phyloP scores from a whole-genome alignment of 2,329 filamentous ascomycete species.

The Daldinia eschscholtzii region DNA sequence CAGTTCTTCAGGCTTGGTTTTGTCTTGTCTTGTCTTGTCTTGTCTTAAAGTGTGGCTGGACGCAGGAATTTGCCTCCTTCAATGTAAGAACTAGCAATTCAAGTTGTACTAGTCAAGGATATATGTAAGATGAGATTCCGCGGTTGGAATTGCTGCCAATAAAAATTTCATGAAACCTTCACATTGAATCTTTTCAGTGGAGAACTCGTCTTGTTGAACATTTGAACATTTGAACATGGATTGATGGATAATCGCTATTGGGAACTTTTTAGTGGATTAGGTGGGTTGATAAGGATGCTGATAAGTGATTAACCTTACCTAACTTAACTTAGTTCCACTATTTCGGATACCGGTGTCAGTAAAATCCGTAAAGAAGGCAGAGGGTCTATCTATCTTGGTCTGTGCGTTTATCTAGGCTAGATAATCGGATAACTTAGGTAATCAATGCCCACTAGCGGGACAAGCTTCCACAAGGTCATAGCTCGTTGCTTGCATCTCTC shows the following conservation, averaged over 20 bases:
- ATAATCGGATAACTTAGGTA: not conserved
- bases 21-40: slow-evolving; percentile 30
- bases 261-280: slow-evolving; percentile 16
- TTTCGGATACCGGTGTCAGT: slow-evolving; percentile 25
- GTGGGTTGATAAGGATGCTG: not conserved
- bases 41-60: slow-evolving; percentile 25
- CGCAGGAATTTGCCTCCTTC: slow-evolving; percentile 29
- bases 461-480: slow-evolving; percentile 19
- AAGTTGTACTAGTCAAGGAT: slow-evolving; percentile 9
- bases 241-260: slow-evolving; percentile 10
- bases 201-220: slow-evolving; percentile 5
- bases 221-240: slow-evolving; percentile 7
- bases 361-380: slow-evolving; percentile 32
- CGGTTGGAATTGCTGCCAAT: slow-evolving; percentile 34
- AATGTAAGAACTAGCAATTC: slow-evolving; percentile 24
- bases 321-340: not conserved
- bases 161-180: slow-evolving; percentile 40
- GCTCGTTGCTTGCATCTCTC: slow-evolving; percentile 1
- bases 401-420: too few relatives aligned
- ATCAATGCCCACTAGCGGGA: slow-evolving; percentile 4
- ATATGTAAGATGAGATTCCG: slow-evolving; percentile 27
- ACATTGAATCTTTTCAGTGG: slow-evolving; percentile 43
- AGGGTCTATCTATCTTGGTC: not conserved
- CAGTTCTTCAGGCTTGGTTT: slow-evolving; percentile 17
- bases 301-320: not conserved